Evolutionary conservation across 164 flowering plant species (phyloP).

Genomic region (Kalanchoe fedtschenkoi): DNA sequence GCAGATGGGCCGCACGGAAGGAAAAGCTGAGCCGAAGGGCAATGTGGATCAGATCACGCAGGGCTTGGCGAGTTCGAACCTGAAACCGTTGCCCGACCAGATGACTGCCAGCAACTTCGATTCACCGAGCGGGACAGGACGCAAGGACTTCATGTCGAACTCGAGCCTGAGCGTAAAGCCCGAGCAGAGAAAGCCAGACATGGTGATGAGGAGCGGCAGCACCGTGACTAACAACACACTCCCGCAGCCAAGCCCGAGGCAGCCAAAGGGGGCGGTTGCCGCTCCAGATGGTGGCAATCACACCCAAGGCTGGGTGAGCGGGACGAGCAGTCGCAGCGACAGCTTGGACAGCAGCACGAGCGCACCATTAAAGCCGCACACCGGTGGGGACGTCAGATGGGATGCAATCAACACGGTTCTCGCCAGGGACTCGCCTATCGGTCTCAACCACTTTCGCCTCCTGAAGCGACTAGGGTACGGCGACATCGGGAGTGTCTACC

Average conservation of each 20-base stretch:
- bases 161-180: neutral
- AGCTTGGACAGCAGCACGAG: neutral
- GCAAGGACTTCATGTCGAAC: neutral
- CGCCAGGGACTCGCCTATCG: neutral
- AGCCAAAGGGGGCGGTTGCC: too few species aligned
- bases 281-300: too few species aligned
- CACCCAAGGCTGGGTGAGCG: too few species aligned
- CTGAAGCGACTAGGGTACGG: too few species aligned
- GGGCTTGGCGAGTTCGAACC: neutral
- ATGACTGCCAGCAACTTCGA: neutral
- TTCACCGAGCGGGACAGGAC: neutral
- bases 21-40: neutral
- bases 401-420: neutral
- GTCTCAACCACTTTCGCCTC: too few species aligned
- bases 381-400: neutral
- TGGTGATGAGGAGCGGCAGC: neutral
- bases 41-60: neutral
- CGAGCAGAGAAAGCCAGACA: neutral
- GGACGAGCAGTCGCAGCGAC: neutral
- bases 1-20: neutral
- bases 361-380: conserved; percentile 1
- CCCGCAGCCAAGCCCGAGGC: neutral
- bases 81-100: neutral
- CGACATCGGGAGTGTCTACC: too few species aligned
- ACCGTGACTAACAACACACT: neutral